Conservation (phyloP, 768 basidiomycete species). For the Serendipita sp. region DNA sequence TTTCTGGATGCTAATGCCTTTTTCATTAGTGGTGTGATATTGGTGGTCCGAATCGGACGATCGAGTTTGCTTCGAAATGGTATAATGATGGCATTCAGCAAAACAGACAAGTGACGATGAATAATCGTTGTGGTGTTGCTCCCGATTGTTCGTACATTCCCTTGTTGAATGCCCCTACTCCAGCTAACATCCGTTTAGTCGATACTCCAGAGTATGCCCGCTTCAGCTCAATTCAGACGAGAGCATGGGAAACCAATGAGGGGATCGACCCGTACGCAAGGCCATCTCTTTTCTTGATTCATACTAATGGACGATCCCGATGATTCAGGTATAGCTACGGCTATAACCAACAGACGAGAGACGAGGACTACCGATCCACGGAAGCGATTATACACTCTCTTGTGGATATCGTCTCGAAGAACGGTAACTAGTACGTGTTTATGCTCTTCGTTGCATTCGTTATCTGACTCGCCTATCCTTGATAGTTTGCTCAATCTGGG, state of each 20-base stretch:
- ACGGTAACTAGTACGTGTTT: conserved; percentile 40
- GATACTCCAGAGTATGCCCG: conserved; percentile 40
- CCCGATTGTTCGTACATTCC: not conserved
- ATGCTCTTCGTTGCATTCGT: not conserved
- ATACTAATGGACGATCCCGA: not conserved
- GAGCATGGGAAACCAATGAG: conserved; percentile 42
- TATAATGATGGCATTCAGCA: conserved; percentile 27
- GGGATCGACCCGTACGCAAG: conserved; percentile 24
- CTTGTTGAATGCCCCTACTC: not conserved
- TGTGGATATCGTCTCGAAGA: conserved; percentile 45
- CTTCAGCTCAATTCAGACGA: conserved; percentile 31
- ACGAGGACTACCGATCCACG: conserved; percentile 37
- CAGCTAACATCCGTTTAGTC: conserved; percentile 36
- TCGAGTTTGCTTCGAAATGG: conserved; percentile 30
- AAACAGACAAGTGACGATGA: conserved; percentile 33
- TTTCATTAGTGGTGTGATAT: conserved; percentile 40
- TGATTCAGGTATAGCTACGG: conserved; percentile 28
- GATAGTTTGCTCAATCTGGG: conserved; percentile 36
- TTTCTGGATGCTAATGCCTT: conserved; percentile 8
- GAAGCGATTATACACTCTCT: conserved; percentile 34
- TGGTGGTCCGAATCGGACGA: conserved; percentile 32
- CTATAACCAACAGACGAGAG: conserved; percentile 15
- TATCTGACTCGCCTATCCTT: not conserved
- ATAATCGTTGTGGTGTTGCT: conserved; percentile 22
- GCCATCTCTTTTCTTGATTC: not conserved